Evolutionary conservation across 805 yeast genomes (phyloP).

Genomic region (Torulaspora maleeae): DNA sequence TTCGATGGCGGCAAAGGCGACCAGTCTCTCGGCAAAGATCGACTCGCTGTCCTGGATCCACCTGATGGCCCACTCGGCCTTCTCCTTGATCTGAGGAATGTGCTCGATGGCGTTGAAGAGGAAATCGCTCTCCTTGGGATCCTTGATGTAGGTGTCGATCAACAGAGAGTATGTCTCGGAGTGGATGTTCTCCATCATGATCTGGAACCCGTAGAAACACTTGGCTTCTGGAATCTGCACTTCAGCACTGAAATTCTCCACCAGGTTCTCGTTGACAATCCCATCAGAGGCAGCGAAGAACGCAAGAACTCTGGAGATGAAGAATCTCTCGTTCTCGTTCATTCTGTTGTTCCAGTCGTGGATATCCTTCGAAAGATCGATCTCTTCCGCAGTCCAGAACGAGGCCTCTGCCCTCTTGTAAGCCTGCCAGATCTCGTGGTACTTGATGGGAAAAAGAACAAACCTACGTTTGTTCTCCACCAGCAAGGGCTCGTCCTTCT

Average conservation of each 20-base stretch:
- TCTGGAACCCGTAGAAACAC: conserved; percentile 98
- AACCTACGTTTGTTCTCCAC: conserved; percentile 81
- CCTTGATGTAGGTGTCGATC: conserved; percentile 93
- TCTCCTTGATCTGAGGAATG: conserved; percentile 92
- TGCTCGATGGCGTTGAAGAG: conserved; percentile 94
- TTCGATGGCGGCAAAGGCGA: conserved; percentile 98
- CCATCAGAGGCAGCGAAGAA: conserved; percentile 99
- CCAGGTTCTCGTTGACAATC: conserved; percentile 94
- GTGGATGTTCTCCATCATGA: conserved; percentile 99
- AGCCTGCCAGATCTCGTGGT: conserved; percentile 98
- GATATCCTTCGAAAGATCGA: conserved; percentile 86
- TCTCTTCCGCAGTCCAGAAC: conserved; percentile 99
- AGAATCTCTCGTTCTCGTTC: conserved; percentile 88
- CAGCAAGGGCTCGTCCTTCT: conserved; percentile 85
- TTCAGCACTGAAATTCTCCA: conserved; percentile 95
- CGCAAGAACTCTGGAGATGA: conserved; percentile 88
- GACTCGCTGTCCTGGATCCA: conserved; percentile 91
- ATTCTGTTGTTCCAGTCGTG: conserved; percentile 89
- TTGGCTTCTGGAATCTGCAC: conserved; percentile 97
- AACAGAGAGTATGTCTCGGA: conserved; percentile 94
- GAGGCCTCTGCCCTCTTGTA: conserved; percentile 99
- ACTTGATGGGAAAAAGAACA: conserved; percentile 92
- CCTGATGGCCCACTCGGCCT: conserved; percentile 98
- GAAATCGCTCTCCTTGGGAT: conserved; percentile 85
- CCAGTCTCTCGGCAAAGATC: conserved; percentile 89